phyloP scores from a whole-genome alignment of 2,329 filamentous ascomycete genomes.

The Trichoderma cornu-damae region DNA sequence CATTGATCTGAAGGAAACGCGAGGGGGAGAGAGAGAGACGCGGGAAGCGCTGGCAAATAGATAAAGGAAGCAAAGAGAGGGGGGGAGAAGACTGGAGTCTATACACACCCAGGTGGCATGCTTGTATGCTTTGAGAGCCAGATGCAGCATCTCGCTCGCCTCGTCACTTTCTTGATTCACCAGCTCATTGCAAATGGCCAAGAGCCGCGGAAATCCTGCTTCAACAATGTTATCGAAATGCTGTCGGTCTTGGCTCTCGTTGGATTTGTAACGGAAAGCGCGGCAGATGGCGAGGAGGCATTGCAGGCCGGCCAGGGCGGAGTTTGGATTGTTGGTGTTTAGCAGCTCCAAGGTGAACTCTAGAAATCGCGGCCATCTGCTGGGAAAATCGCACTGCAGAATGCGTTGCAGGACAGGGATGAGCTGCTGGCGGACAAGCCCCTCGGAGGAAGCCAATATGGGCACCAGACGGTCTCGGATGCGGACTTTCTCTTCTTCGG shows the following conservation, averaged over 20 bases:
- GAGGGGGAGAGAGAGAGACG: too few species aligned
- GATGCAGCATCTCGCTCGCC: slow-evolving; percentile 92
- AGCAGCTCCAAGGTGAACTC: slow-evolving; percentile 86
- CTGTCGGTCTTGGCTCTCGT: slow-evolving; percentile 66
- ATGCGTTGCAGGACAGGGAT: slow-evolving; percentile 94
- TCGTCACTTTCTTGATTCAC: slow-evolving; percentile 89
- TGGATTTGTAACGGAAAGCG: slow-evolving; percentile 86
- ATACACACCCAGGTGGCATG: slow-evolving; percentile 81
- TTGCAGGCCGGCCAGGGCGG: slow-evolving; percentile 88
- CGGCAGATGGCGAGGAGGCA: slow-evolving; percentile 92
- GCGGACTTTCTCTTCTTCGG: slow-evolving; percentile 81
- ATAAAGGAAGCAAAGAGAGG: neutral
- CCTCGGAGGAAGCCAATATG: slow-evolving; percentile 73
- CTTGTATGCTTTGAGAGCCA: slow-evolving; percentile 95
- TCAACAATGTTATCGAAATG: slow-evolving; percentile 96
- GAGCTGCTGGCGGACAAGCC: slow-evolving; percentile 83
- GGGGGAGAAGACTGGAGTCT: slow-evolving; percentile 1
- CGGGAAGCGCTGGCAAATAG: neutral
- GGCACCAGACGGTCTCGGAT: slow-evolving; percentile 87
- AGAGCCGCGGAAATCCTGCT: slow-evolving; percentile 79
- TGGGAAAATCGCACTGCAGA: slow-evolving; percentile 90
- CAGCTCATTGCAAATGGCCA: slow-evolving; percentile 81
- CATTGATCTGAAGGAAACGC: too few species aligned
- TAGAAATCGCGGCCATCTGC: slow-evolving; percentile 90
- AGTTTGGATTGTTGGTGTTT: slow-evolving; percentile 76